Conservation (phyloP, 1,139 yeast genomes). For the Yamadazyma siamensis region DNA sequence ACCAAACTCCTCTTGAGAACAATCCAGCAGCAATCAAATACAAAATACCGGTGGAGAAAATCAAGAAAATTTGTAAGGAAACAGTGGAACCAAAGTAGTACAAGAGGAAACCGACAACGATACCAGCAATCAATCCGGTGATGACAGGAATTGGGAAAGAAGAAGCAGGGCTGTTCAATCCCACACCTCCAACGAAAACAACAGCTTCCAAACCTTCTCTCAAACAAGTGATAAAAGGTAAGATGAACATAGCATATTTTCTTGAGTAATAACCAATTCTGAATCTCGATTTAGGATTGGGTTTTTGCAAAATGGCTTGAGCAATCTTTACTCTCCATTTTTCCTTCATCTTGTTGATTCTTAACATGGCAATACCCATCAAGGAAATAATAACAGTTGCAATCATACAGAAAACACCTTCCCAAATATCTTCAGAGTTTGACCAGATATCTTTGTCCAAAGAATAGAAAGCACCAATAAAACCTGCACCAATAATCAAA, state of each 20-base stretch:
- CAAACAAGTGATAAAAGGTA: slow-evolving; percentile 79
- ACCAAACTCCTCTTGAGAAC: slow-evolving; percentile 89
- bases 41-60: slow-evolving; percentile 75
- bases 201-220: slow-evolving; percentile 94
- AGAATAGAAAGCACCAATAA: slow-evolving; percentile 79
- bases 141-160: slow-evolving; percentile 86
- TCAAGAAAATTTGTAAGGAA: slow-evolving; percentile 76
- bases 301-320: slow-evolving; percentile 54
- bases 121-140: slow-evolving; percentile 73
- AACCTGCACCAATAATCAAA: slow-evolving; percentile 75
- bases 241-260: slow-evolving; percentile 72
- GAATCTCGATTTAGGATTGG: slow-evolving; percentile 28
- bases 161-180: slow-evolving; percentile 49
- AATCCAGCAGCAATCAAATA: slow-evolving; percentile 87
- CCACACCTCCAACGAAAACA: slow-evolving; percentile 88
- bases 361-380: slow-evolving; percentile 91
- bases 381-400: slow-evolving; percentile 80
- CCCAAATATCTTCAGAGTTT: slow-evolving; percentile 86
- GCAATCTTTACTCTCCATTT: slow-evolving; percentile 93
- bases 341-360: slow-evolving; percentile 85
- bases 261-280: slow-evolving; percentile 41
- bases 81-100: slow-evolving; percentile 75
- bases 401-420: slow-evolving; percentile 79
- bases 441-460: slow-evolving; percentile 84
- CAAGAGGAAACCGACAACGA: slow-evolving; percentile 58